Base-by-base conservation (phyloP, 2,329 filamentous ascomycete genomes). In the Sporothrix brasiliensis region DNA sequence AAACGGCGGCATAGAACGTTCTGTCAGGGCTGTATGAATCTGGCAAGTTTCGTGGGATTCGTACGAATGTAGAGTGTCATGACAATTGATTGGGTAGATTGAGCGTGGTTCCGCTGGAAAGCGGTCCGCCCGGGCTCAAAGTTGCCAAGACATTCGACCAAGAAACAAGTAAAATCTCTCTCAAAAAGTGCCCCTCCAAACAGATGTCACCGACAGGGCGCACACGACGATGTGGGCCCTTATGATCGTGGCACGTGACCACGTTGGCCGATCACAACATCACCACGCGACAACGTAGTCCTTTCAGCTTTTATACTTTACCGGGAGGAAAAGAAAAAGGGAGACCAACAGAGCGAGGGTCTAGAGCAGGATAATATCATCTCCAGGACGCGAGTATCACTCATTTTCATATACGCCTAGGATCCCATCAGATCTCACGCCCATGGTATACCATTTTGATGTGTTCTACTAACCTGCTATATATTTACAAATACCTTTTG, bases 161-260 rank as follows among this genome's bases (percentile, higher is more conserved):
- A 14, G 19, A 47, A 47, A 30, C 19, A 39, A 44, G 34, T 7
- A 44, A 13, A 44, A 44, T 24, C 56, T 21, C 11, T 34, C 34
- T 34, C 21, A 13, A 11, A 58, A 34, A 39, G 34, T 13, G n/a
- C 34, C 34, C 56, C 34, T 49, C 60, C 41, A 63, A 63, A 63
- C 10, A 24, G 21, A 50, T 66, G 61, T 66, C 61, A 66, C n/a
- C 44, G 9, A 24, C 24, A 66, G 61, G 61, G 61, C 66, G 50
- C 49, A 61, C 44, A n/a, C 24, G 34, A 13, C 56, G 56, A 61
- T 61, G 56, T 61, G 56, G 56, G 56, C 56, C 56, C 34, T 21
- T 60, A 24, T 34, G 9, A 24, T 44, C 19, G 24, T 5, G n/a
- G 10, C 56, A 61, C 56, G 56, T 61, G 56, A 61, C 56, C 34